These are phyloP conservation scores for Elaeagnus macrophylla DNA, from an alignment of 306 rosid genomes.

Conservation along the genomic window DNA sequence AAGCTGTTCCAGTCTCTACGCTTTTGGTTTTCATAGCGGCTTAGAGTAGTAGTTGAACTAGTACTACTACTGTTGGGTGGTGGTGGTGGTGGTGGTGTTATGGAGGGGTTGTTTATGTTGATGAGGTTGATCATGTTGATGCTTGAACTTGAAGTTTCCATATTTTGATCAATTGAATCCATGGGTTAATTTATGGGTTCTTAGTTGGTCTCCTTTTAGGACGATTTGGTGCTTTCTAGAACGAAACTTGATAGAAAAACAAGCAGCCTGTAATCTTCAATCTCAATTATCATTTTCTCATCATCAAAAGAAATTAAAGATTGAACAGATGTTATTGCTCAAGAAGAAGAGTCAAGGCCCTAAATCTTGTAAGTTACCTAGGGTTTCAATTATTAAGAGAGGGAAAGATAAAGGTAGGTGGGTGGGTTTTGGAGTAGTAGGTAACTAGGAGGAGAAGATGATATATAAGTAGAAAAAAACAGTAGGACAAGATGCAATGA, in stretches of 20 bases:
- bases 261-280: too few species aligned
- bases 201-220: too few species aligned
- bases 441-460: slow-evolving; percentile 10
- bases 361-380: background rate
- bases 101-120: slow-evolving; percentile 5
- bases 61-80: background rate
- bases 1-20: slow-evolving; percentile 78
- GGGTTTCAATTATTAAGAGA: background rate
- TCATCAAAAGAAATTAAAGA: too few species aligned
- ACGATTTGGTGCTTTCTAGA: too few species aligned
- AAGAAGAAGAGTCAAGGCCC: background rate
- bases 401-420: background rate
- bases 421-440: background rate
- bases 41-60: slow-evolving; percentile 16
- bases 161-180: too few species aligned
- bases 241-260: too few species aligned
- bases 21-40: slow-evolving; percentile 76
- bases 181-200: too few species aligned
- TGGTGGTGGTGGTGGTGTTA: slow-evolving; percentile 10
- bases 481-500: slow-evolving; percentile 38
- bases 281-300: too few species aligned
- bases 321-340: too few species aligned
- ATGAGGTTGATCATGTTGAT: background rate
- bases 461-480: background rate
- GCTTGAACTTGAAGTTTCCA: background rate